Base-by-base conservation (phyloP, 306 rosid species). In the Mucuna pruriens region DNA sequence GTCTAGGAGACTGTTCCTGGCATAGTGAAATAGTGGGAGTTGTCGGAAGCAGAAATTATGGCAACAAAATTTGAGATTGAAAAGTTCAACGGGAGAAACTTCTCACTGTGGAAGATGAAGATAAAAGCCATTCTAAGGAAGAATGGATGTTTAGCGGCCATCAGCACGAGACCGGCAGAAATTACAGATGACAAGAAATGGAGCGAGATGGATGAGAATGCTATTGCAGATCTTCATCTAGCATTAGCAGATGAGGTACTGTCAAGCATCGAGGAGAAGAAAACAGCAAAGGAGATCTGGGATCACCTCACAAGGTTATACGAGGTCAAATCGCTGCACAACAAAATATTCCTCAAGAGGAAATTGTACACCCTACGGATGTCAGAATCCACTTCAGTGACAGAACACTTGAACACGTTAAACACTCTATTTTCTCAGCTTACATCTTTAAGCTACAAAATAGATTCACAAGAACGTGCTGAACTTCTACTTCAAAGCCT, bases 281-380 rank as follows among this genome's bases (percentile, higher is more conserved):
- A 60, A 25, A 60, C n/a, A 6, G 48, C 45, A 66, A 66, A 66
- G 23, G 46, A 31, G 3, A 66, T 66, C 1, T 66, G 72, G 12
- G 72, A 66, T 66, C 5, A 23, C 0, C 72, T 66, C 19, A 16
- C 10, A 12, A 66, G n/a, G 36, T n/a, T 66, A 44, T 46, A 71
- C 63, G 61, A 71, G 77, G 57, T 48, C 58, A 71, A 71, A 13
- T 71, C 76, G 3, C 34, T 71, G n/a, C 76, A 71, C 76, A 46
- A 71, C 7, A 71, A 4, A 71, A 9, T n/a, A n/a, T n/a, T n/a
- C n/a, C n/a, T n/a, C n/a, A n/a, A n/a, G n/a, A n/a, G n/a, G n/a
- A n/a, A n/a, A 8, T 40, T 71, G 2, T 71, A 71, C 17, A 71
- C 76, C 25, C 40, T 71, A 45, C 39, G 60, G 11, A 45, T 46